Evolutionary conservation across 2,329 filamentous ascomycete genomes (phyloP).

Genomic region (Neophaeococcomyces mojaviensis): DNA sequence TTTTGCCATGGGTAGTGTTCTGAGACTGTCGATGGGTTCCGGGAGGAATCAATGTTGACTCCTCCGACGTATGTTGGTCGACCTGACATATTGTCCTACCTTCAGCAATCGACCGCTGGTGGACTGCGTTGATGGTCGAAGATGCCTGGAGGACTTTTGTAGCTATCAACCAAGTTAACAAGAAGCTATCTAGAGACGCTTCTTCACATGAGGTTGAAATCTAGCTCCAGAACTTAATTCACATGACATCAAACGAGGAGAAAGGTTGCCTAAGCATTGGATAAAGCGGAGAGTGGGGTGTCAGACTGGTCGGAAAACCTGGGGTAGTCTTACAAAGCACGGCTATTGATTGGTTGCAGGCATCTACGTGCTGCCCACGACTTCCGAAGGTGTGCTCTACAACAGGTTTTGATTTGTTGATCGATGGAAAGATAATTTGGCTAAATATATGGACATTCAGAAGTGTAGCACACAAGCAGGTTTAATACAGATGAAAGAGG

Average conservation of each 20-base stretch:
- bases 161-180: neutral
- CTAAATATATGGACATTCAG: too few relatives aligned
- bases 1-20: constrained; percentile 8
- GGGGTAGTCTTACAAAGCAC: too few relatives aligned
- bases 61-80: constrained; percentile 4
- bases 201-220: constrained; percentile 6
- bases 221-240: constrained; percentile 1
- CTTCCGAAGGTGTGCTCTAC: too few relatives aligned
- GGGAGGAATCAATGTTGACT: constrained; percentile 3
- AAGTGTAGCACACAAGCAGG: too few relatives aligned
- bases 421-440: too few relatives aligned
- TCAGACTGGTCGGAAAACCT: too few relatives aligned
- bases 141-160: neutral
- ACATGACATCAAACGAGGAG: constrained; percentile 8
- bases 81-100: constrained; percentile 1
- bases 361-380: too few relatives aligned
- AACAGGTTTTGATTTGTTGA: too few relatives aligned
- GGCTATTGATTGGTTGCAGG: too few relatives aligned
- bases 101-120: constrained; percentile 1
- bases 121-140: neutral
- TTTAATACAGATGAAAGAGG: too few relatives aligned
- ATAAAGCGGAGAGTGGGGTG: too few relatives aligned
- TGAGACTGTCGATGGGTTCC: neutral
- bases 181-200: neutral
- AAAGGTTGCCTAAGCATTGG: constrained; percentile 2